A percentile compares a stretch with the other conserved stretches of the same genome.
Evolutionary conservation across 2,329 filamentous ascomycete genomes (phyloP).

Genomic region (Lachnellula suecica): DNA sequence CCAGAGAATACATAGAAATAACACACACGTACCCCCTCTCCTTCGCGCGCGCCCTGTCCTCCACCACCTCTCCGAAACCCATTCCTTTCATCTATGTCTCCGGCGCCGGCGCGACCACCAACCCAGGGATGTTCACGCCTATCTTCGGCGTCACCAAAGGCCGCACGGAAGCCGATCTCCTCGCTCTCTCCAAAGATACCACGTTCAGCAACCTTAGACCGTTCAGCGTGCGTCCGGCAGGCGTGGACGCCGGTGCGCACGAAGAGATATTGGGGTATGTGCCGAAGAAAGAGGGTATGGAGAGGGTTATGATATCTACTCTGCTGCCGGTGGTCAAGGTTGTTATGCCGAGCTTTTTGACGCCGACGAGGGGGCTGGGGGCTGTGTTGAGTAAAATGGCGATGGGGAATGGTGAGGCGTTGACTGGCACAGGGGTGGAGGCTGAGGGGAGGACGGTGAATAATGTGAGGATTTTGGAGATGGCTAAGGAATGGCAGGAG

Average conservation of each 20-base stretch:
- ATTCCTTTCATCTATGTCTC: slow-evolving; percentile 75
- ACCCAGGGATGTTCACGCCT: slow-evolving; percentile 53
- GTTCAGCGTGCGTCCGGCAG: slow-evolving; percentile 57
- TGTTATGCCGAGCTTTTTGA: slow-evolving; percentile 35
- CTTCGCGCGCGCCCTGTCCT: slow-evolving; percentile 60
- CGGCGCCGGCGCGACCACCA: slow-evolving; percentile 51
- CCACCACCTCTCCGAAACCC: slow-evolving; percentile 43
- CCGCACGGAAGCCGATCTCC: slow-evolving; percentile 58
- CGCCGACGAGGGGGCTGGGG: slow-evolving; percentile 47
- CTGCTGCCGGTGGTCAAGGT: slow-evolving; percentile 26
- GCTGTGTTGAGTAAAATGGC: slow-evolving; percentile 48
- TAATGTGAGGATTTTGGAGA: too few relatives aligned
- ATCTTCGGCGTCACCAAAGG: slow-evolving; percentile 67
- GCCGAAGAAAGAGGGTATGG: slow-evolving; percentile 27
- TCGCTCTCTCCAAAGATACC: slow-evolving; percentile 45
- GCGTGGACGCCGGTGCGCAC: slow-evolving; percentile 51
- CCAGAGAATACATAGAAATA: slow-evolving; percentile 63
- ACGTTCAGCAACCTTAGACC: slow-evolving; percentile 48
- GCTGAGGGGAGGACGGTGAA: slow-evolving; percentile 36
- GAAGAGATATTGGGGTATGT: slow-evolving; percentile 38
- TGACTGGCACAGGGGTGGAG: slow-evolving; percentile 38
- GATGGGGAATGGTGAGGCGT: slow-evolving; percentile 42
- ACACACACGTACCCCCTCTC: slow-evolving; percentile 65
- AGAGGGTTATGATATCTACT: slow-evolving; percentile 17
- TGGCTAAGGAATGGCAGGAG: too few relatives aligned